Base-by-base conservation (phyloP, 2,329 filamentous ascomycete species). In the Diaporthe citri region DNA sequence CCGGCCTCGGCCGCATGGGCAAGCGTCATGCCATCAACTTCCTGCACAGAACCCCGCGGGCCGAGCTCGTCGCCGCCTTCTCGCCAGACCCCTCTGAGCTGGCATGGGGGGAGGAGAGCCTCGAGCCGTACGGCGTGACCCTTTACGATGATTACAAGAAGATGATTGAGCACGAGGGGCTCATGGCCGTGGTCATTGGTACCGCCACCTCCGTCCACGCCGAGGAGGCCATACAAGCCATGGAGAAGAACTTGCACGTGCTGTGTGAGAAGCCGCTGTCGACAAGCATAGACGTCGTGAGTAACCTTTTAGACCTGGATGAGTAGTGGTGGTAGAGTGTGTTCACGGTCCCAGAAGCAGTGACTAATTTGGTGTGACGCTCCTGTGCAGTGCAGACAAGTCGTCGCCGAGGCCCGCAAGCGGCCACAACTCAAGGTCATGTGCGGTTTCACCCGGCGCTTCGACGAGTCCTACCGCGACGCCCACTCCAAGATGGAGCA, bases 371-470 rank as follows among this genome's bases (percentile, higher is more conserved):
- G 10, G 20, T 34, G 36, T 57, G 52, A 43, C 31, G 46, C 20
- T 34, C n/a, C 34, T 2, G 25, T 22, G 2, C 57, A 74, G 62
- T 72, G 70, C 71, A 57, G 36, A 84, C 84, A 87, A 34, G 91
- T 93, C 55, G 85, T 93, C 76, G 86, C 89, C 64, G 89, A 89
- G 10, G 89, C 90, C 34, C 82, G 83, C 74, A 84, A 85, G 75
- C 87, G 88, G 70, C 90, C 91, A 1, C 81, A 91, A 71, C 86
- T 92, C 31, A 93, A 93, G 81, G 90, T 93, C 72, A 89, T 93
- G 86, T 92, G 90, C 78, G 91, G 90, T 7, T 92, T 92, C 85
- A 91, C 89, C 7, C 88, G 91, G 43, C 89, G 91, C 74, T 94
- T 94, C 84, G 92, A 94, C 78, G 84, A 87, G 59, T 92, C 89